Base-by-base conservation (phyloP, 2,329 filamentous ascomycete species). In the Penicillium occitanis region DNA sequence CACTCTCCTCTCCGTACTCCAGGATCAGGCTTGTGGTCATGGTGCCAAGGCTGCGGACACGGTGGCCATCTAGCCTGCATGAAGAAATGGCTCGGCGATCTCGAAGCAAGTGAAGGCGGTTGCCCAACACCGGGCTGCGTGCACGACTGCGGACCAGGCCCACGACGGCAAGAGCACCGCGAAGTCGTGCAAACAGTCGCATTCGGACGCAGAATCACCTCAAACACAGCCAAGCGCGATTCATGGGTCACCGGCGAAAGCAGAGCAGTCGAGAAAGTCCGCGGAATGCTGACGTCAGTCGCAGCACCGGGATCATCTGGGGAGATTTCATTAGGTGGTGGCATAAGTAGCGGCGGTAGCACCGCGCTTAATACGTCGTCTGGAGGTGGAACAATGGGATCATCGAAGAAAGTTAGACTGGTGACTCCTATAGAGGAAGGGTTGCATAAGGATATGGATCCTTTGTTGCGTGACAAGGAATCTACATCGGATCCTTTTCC, bases 31-130 rank as follows among this genome's bases (percentile, higher is more conserved):
- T 78, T 87, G 22, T 87, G 83, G 82, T 81, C 83, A 5, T 84
- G 82, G 78, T 90, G 87, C 73, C 80, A 87, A 70, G 78, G 83
- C 13, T 90, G 87, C 73, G 85, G 86, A 3, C 87, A 90, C 70
- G 82, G 84, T 46, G 86, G 84, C 1, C 87, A 90, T 71, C 76
- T 82, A 5, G 81, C 82, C 60, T 90, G 87, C 72, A 79, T 88
- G 35, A 79, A 78, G 7, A 79, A 80, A 14, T 88, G 87, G 86
- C 83, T 87, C 64, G 76, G 76, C 19, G 80, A 84, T 62, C 69
- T 80, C 22, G 73, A 80, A 37, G 78, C 80, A 44, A 81, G 78
- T 44, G 82, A 84, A 68, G 86, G 86, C 17, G 82, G 81, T 35
- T 89, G 87, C 76, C 83, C 86, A 2, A 86, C 83, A 7, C 80